phyloP scores from a whole-genome alignment of 768 basidiomycete genomes.

The Tulasnella sp. region DNA sequence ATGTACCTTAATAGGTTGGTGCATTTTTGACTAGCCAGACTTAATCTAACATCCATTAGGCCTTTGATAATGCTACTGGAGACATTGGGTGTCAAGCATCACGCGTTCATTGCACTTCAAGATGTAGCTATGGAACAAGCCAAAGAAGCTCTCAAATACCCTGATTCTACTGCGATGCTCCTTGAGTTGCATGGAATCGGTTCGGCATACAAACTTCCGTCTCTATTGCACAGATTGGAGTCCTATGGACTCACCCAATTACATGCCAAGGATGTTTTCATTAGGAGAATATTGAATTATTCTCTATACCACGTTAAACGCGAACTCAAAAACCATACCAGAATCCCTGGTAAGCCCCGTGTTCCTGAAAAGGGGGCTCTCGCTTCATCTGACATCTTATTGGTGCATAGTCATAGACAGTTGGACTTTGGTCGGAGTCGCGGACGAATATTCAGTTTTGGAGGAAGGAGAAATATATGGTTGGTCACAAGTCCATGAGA shows the following conservation, averaged over 20 bases:
- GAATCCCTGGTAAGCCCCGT: conserved; percentile 38
- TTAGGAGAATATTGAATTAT: conserved; percentile 44
- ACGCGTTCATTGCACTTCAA: conserved; percentile 52
- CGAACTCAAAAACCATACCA: conserved; percentile 60
- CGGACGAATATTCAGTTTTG: conserved; percentile 61
- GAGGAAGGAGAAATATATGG: conserved; percentile 53
- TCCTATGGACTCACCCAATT: conserved; percentile 35
- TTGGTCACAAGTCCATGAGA: conserved; percentile 23
- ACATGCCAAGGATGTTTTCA: conserved; percentile 30
- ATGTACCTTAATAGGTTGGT: conserved; percentile 65
- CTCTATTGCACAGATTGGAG: conserved; percentile 39
- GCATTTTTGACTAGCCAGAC: too few relatives aligned
- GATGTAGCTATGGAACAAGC: conserved; percentile 42
- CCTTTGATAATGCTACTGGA: conserved; percentile 69
- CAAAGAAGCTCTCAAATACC: conserved; percentile 46
- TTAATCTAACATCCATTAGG: conserved; percentile 29
- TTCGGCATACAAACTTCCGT: conserved; percentile 35
- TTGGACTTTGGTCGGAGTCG: conserved; percentile 62
- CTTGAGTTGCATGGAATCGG: conserved; percentile 39
- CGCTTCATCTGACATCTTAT: too few relatives aligned
- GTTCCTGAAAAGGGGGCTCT: too few relatives aligned
- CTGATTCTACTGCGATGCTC: conserved; percentile 36
- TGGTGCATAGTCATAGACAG: conserved; percentile 53
- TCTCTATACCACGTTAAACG: conserved; percentile 53
- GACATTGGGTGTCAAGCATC: conserved; percentile 48